Conservation (phyloP, 1,284 basidiomycete species). For the Cutaneotrichosporon dermatis region DNA sequence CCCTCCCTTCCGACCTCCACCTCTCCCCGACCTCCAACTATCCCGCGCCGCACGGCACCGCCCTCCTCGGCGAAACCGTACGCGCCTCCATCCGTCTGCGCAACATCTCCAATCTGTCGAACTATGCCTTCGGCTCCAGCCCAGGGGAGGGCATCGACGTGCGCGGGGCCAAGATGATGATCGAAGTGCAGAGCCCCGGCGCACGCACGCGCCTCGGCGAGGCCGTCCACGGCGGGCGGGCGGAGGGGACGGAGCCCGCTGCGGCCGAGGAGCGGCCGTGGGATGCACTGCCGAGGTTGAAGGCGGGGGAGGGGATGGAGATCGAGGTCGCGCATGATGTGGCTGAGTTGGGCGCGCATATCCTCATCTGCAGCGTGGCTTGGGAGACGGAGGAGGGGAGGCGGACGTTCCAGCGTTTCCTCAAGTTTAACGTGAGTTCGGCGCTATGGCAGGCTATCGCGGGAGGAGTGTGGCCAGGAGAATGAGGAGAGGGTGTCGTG, state of each 20-base stretch:
- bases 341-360: constrained; percentile 41
- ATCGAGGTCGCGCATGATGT: constrained; percentile 37
- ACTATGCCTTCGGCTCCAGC: no score
- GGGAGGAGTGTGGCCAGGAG: no score
- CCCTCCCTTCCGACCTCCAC: constrained; percentile 19
- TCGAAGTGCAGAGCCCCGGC: constrained; percentile 37
- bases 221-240: constrained; percentile 28
- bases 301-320: constrained; percentile 24
- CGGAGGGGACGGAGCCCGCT: constrained; percentile 9
- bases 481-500: neutral
- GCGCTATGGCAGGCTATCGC: no score
- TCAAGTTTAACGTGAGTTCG: constrained; percentile 71
- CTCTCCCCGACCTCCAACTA: constrained; percentile 41
- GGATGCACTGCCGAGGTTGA: constrained; percentile 23
- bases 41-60: constrained; percentile 32
- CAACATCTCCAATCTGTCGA: constrained; percentile 20
- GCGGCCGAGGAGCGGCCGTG: constrained; percentile 13
- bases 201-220: constrained; percentile 40
- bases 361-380: constrained; percentile 41
- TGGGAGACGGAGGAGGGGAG: constrained; percentile 57
- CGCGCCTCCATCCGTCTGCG: constrained; percentile 24
- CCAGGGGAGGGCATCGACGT: constrained; percentile 14
- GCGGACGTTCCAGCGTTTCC: constrained; percentile 76
- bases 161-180: constrained; percentile 41
- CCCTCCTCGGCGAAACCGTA: constrained; percentile 38